A percentile compares a stretch with the other conserved stretches of the same genome.
These are phyloP conservation scores for Candida vartiovaarae DNA, from an alignment of 805 yeast genomes.

Conservation along the genomic window DNA sequence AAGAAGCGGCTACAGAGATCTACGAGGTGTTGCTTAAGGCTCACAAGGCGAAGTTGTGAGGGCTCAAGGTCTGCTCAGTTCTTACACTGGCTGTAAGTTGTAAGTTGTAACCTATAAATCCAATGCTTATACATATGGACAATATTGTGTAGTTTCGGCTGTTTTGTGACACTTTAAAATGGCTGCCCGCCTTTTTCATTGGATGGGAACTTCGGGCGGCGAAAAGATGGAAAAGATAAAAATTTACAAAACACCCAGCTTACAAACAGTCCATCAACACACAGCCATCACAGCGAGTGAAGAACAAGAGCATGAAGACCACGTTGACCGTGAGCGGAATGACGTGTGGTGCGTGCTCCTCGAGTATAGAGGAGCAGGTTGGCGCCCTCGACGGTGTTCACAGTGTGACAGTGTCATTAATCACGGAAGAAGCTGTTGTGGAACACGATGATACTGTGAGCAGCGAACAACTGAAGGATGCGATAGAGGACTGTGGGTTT, in stretches of 20 bases:
- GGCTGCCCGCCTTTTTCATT: background rate
- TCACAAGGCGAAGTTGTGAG: constrained; percentile 4
- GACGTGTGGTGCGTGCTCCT: constrained; percentile 88
- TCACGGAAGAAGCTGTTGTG: constrained; percentile 68
- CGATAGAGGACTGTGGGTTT: constrained; percentile 73
- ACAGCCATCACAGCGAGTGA: background rate
- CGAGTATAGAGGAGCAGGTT: constrained; percentile 56
- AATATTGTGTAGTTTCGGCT: background rate
- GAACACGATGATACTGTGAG: constrained; percentile 32
- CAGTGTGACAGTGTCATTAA: constrained; percentile 56
- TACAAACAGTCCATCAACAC: background rate
- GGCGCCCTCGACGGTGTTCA: constrained; percentile 41
- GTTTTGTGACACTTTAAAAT: no score
- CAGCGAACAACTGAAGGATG: constrained; percentile 33
- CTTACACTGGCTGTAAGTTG: no score
- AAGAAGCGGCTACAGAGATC: constrained; percentile 76
- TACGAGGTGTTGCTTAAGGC: constrained; percentile 45
- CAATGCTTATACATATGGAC: no score
- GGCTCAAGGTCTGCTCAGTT: no score
- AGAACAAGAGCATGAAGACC: constrained; percentile 5
- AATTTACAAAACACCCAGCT: background rate
- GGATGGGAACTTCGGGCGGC: background rate
- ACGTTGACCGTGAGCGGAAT: constrained; percentile 46
- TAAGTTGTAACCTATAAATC: no score
- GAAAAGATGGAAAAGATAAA: constrained; percentile 1